Base-by-base conservation (phyloP, 257 asterid genomes). In the Capsicum baccatum region DNA sequence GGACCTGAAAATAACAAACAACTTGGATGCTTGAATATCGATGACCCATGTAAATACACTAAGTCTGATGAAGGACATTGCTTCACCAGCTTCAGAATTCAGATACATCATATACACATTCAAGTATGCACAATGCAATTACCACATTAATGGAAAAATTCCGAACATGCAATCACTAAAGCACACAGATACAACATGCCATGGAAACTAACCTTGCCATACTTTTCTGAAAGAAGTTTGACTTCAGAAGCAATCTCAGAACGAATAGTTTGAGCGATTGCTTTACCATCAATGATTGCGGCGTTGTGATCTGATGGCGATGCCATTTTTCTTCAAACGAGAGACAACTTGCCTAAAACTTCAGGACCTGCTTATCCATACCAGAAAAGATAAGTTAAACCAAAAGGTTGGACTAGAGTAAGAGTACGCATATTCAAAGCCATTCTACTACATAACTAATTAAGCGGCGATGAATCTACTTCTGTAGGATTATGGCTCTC, bases 281-380 rank as follows among this genome's bases (percentile, higher is more conserved):
- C 92, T 84, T 95, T 95, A 87, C 99, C 99, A 58, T 95, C 93
- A 89, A 95, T 95, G 74, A 94, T 62, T 85, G 90, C 87, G 67
- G 98, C 95, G 84, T 86, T 87, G 54, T 89, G 94, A 86, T 93
- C 94, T 81, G 97, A 85, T 42, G 86, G 60, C 9, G 87, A 80
- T 80, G 89, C 80, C 99, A 95, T 95, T 52, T 88, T 81, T 42
- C 55, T 76, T 39, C 33, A 73, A 21, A 55, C 68, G 11, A 37
- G 42, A 66, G 39, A 26, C 10, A 68, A 68, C 17, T 35, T 5
- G 11, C 56, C 85, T 82, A 68, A 7, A 52, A 81, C 9, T 8
- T 81, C 58, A 62, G 15, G 3, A 19, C 69, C 69, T 6, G 60
- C 12, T 42, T 8, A 44, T 76, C 4, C 60, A 74, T 19, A 26